A percentile compares a stretch with the other conserved stretches of the same genome.
Evolutionary conservation across 352 stramenopile genomes (phyloP).

Genomic region (Salisapilia sapeloensis): DNA sequence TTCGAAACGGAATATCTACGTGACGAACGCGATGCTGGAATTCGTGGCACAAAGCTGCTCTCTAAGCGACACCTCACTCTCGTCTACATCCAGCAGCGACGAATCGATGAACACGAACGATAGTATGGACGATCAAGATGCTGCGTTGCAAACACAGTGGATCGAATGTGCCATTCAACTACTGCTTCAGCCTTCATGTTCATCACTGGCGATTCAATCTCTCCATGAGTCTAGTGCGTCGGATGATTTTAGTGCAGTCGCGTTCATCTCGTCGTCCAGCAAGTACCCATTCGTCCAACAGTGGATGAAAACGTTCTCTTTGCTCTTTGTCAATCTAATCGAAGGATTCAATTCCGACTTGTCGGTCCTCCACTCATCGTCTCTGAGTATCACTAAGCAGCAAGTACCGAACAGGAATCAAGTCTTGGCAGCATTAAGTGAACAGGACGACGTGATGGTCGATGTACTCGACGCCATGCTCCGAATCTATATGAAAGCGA

Average conservation of each 20-base stretch:
- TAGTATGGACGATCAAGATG: too few relatives aligned
- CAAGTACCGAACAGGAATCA: constrained; percentile 10
- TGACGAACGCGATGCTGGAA: too few relatives aligned
- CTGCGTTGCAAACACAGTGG: too few relatives aligned
- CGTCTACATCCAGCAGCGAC: too few relatives aligned
- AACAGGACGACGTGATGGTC: constrained; percentile 58
- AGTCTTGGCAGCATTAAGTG: constrained; percentile 29
- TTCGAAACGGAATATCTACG: too few relatives aligned
- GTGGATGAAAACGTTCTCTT: constrained; percentile 22
- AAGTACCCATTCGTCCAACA: constrained; percentile 38
- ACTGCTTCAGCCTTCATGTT: constrained; percentile 9
- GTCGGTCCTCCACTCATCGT: not conserved
- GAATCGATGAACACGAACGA: too few relatives aligned
- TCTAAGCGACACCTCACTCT: too few relatives aligned
- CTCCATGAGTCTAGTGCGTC: constrained; percentile 5
- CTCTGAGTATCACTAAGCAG: not conserved
- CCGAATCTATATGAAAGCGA: constrained; percentile 3
- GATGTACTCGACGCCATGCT: constrained; percentile 31
- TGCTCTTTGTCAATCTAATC: constrained; percentile 4
- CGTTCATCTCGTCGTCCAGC: constrained; percentile 17
- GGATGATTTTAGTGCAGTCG: constrained; percentile 6
- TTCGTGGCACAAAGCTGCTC: too few relatives aligned
- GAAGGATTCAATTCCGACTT: not conserved
- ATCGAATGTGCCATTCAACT: constrained; percentile 7
- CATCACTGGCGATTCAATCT: constrained; percentile 8